Evolutionary conservation across 805 yeast genomes (phyloP), one percentile per base, ranked within the genome.

Genomic region (Metschnikowia colocasiae): DNA sequence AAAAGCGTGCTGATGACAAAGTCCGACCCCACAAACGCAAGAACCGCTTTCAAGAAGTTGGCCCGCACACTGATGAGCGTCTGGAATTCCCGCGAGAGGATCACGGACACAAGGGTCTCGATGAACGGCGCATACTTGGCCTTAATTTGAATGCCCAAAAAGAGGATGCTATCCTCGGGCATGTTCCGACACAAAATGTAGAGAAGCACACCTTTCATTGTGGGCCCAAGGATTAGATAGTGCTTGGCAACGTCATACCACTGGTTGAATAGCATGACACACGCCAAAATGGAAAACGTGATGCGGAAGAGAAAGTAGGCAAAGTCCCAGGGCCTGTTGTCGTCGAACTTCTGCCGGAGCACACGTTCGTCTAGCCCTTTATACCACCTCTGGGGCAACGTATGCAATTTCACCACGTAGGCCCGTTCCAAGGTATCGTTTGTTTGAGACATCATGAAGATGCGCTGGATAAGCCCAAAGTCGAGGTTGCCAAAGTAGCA

Each of bases 101-200:
- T 26, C 20, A 56, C 46, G 16, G 46, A 46, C 25, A 51, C 35
- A n/a, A 49, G 35, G 3, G 45, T 50, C n/a, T 50, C 50, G 8
- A 51, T 45, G 30, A 56, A 67, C 2, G 81, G 80, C 19, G 73
- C 48, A 53, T 77, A 75, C 25, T 73, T 67, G 2, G 78, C 72
- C 20, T 63, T 59, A 34, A 78, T 63, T 39, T 70, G 52, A 4
- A 80, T 40, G 6, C 79, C 75, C 49, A 77, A 54, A 26, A 77
- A 50, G 4, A 68, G 55, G 16, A 78, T 53, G 30, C 65, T 63
- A 13, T 64, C 62, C 30, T 68, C 67, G 3, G 79, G 78, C 48
- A 71, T 67, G 16, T 73, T 68, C 25, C 79, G 64, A 3, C 81
- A 68, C 73, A 79, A 71, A 25, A 79, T 60, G 52, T 75, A 79